These are phyloP conservation scores for Cucurbita ficifolia DNA, from an alignment of 306 rosid genomes.

Conservation along the genomic window DNA sequence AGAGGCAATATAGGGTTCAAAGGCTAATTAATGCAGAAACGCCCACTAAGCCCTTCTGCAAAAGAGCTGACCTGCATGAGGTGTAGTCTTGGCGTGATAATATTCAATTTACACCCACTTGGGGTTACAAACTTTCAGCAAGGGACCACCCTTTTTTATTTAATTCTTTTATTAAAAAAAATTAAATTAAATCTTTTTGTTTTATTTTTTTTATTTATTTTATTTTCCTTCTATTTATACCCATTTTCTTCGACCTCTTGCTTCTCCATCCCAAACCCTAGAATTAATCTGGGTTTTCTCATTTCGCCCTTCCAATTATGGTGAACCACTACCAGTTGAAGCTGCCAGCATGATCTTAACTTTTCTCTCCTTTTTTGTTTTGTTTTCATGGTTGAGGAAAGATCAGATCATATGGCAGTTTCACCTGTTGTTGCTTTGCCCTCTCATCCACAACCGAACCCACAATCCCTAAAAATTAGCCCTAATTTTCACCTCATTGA, in stretches of 20 bases:
- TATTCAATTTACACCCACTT: slow-evolving; percentile 64
- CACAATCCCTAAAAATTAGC: slow-evolving; percentile 12
- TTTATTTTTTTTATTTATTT: neutral
- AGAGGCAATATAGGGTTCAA: slow-evolving; percentile 1
- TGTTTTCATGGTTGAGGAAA: slow-evolving; percentile 20
- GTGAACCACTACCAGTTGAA: slow-evolving; percentile 69
- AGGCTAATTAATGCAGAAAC: slow-evolving; percentile 44
- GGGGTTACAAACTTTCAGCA: neutral
- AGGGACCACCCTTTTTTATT: slow-evolving; percentile 56
- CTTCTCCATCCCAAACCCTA: slow-evolving; percentile 58
- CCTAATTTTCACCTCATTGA: slow-evolving; percentile 2
- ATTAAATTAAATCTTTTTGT: neutral
- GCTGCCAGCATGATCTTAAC: slow-evolving; percentile 99
- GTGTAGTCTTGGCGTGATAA: slow-evolving; percentile 64
- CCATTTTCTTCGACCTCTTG: slow-evolving; percentile 16
- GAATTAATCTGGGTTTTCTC: neutral
- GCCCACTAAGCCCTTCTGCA: slow-evolving; percentile 43
- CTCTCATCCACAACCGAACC: slow-evolving; percentile 20
- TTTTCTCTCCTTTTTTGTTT: slow-evolving; percentile 16
- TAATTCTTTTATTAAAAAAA: slow-evolving; percentile 11
- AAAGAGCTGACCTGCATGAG: slow-evolving; percentile 63
- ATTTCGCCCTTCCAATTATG: neutral
- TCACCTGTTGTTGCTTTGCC: slow-evolving; percentile 77
- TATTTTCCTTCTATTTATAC: slow-evolving; percentile 25
- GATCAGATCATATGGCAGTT: slow-evolving; percentile 99